Percentiles rank a stretch among this genome's conserved stretches.
phyloP scores from a whole-genome alignment of 2,329 filamentous ascomycete genomes.

The Metarhizium rileyi region DNA sequence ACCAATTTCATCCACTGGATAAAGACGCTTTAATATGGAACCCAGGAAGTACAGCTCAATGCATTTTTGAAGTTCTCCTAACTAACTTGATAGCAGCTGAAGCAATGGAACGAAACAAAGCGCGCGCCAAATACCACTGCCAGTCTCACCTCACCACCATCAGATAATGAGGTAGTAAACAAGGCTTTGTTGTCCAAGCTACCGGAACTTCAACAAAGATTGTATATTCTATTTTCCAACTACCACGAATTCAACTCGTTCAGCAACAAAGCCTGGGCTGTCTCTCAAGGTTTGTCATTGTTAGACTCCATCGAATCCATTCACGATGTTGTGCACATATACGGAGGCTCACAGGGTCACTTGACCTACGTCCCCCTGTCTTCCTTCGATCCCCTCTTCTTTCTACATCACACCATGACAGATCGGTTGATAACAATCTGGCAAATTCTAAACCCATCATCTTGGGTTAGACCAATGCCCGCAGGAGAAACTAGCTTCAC shows the following conservation, averaged over 20 bases:
- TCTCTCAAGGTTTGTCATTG: slow-evolving; percentile 32
- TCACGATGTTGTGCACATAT: slow-evolving; percentile 53
- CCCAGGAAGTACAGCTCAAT: slow-evolving; percentile 38
- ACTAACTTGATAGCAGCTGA: slow-evolving; percentile 33
- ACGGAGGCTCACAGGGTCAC: slow-evolving; percentile 52
- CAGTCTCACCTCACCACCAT: slow-evolving; percentile 26
- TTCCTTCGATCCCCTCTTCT: slow-evolving; percentile 72
- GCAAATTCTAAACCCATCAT: slow-evolving; percentile 62
- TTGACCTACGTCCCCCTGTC: slow-evolving; percentile 64
- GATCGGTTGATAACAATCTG: slow-evolving; percentile 70
- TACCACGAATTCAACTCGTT: slow-evolving; percentile 60
- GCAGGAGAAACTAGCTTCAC: slow-evolving; percentile 53
- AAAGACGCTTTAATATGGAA: slow-evolving; percentile 45
- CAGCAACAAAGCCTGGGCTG: slow-evolving; percentile 57
- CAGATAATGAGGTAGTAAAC: slow-evolving; percentile 50
- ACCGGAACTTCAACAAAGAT: slow-evolving; percentile 46
- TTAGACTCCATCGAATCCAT: slow-evolving; percentile 57
- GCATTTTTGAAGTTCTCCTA: slow-evolving; percentile 6
- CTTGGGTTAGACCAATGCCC: slow-evolving; percentile 50
- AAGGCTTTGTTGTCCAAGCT: slow-evolving; percentile 35
- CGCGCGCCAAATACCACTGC: slow-evolving; percentile 36
- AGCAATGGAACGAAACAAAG: slow-evolving; percentile 49
- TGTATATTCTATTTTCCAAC: slow-evolving; percentile 58
- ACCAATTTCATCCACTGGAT: slow-evolving; percentile 51
- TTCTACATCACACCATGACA: slow-evolving; percentile 66